Base-by-base conservation (phyloP, 1,139 yeast genomes). In the Spathaspora sp. region DNA sequence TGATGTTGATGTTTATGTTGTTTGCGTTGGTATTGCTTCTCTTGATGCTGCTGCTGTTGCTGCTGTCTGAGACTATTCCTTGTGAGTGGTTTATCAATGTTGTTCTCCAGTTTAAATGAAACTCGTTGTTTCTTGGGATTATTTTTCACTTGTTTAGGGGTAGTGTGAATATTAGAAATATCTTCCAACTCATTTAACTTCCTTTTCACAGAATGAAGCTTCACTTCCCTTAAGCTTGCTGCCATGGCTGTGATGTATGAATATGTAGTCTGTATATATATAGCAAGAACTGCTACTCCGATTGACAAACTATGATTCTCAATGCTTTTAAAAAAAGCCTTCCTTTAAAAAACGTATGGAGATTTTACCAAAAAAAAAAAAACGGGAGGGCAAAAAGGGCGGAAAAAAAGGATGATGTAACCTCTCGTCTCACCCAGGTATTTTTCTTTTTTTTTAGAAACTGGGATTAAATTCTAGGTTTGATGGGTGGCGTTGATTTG, bases 171-270 rank as follows among this genome's bases (percentile, higher is more conserved):
- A 51, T 67, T 67, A 33, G 72, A 68, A 42, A 67, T 67, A 51
- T 66, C 71, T 47, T 64, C 74, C 49, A 68, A 60, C 49, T 69
- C 75, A 44, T 56, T 59, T 41, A 59, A 45, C 55, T 67, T 68
- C 50, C 74, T 62, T 55, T 67, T 67, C 37, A 49, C 50, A 24
- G 23, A 10, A 23, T 56, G 58, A 39, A 54, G 44, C 51, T 55
- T 60, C 43, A 60, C 56, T 39, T 60, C 64, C 47, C 57, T 55
- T 45, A 65, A 53, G 42, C 58, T 59, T 45, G 67, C 66, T 41
- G 67, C 67, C 68, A 64, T 64, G 36, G 36, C 10, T 31, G 18
- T 31, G 36, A 15, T 11, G 34, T 29, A 29, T 31, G 9, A 26
- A 31, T 31, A 29, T 9, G 13, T 29, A 29, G 11, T 27, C 11